phyloP scores from a whole-genome alignment of 257 asterid genomes.

The Avicennia marina region DNA sequence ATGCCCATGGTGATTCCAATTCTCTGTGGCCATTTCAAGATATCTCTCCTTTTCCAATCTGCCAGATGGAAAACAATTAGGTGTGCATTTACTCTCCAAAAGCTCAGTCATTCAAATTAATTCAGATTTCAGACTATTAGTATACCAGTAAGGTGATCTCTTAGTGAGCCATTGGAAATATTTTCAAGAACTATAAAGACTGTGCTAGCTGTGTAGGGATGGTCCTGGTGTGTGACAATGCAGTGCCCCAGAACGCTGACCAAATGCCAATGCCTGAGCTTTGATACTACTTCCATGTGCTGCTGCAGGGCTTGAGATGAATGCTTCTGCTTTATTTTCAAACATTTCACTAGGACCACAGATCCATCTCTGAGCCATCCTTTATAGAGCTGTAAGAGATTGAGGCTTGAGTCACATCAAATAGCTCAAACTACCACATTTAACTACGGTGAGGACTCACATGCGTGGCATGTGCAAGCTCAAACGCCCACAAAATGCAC shows the following conservation, averaged over 20 bases:
- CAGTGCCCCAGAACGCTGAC: conserved; percentile 95
- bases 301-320: conserved; percentile 77
- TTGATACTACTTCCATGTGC: conserved; percentile 89
- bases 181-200: conserved; percentile 78
- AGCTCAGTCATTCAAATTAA: background rate
- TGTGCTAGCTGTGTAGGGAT: conserved; percentile 71
- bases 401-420: background rate
- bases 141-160: conserved; percentile 74
- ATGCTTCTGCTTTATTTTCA: conserved; percentile 82
- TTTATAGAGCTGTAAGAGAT: conserved; percentile 50
- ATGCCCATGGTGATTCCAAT: conserved; percentile 72
- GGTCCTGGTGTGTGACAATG: conserved; percentile 83
- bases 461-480: background rate
- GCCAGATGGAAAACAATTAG: conserved; percentile 7
- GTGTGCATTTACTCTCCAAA: conserved; percentile 5
- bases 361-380: conserved; percentile 92
- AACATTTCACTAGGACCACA: conserved; percentile 73
- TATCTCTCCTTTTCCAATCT: conserved; percentile 88
- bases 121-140: background rate
- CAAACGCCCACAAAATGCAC: too few relatives aligned
- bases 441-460: background rate
- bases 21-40: conserved; percentile 95
- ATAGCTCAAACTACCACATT: background rate
- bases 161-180: conserved; percentile 62
- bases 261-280: conserved; percentile 86